Evolutionary conservation across 768 basidiomycete genomes (phyloP).

Genomic region (Suillus clintonianus): DNA sequence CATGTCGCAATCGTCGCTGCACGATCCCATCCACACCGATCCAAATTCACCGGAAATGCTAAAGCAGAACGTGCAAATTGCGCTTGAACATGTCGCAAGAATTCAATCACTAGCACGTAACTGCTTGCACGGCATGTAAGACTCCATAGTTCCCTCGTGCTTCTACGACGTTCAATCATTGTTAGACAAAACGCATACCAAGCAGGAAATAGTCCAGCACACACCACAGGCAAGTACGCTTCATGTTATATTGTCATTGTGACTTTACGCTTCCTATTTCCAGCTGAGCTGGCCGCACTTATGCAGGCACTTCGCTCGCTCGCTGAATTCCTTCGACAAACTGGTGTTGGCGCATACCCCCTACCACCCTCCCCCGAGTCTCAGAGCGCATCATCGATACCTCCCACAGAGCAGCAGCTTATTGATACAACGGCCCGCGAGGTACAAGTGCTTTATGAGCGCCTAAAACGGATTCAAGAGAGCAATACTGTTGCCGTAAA

Average conservation of each 20-base stretch:
- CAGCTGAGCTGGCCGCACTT: constrained; percentile 53
- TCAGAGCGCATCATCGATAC: constrained; percentile 10
- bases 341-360: constrained; percentile 70
- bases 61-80: constrained; percentile 54
- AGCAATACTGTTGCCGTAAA: constrained; percentile 55
- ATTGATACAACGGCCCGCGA: constrained; percentile 42
- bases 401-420: constrained; percentile 49
- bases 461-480: constrained; percentile 54
- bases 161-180: background rate
- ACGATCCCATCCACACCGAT: constrained; percentile 35
- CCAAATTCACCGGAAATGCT: constrained; percentile 64
- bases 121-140: constrained; percentile 57
- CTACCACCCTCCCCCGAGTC: constrained; percentile 33
- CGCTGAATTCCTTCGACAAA: constrained; percentile 50
- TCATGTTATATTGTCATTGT: background rate
- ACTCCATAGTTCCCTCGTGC: background rate
- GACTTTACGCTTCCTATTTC: background rate
- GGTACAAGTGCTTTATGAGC: constrained; percentile 51
- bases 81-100: constrained; percentile 49
- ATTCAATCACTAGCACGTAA: constrained; percentile 51
- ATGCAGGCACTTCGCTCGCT: constrained; percentile 50
- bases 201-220: constrained; percentile 50
- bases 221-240: constrained; percentile 50
- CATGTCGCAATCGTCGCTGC: constrained; percentile 30
- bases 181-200: constrained; percentile 64